Evolutionary conservation across 139 green algal genomes (phyloP), one percentile per base, ranked within the genome.

Genomic region (Picochlorum sp.): DNA sequence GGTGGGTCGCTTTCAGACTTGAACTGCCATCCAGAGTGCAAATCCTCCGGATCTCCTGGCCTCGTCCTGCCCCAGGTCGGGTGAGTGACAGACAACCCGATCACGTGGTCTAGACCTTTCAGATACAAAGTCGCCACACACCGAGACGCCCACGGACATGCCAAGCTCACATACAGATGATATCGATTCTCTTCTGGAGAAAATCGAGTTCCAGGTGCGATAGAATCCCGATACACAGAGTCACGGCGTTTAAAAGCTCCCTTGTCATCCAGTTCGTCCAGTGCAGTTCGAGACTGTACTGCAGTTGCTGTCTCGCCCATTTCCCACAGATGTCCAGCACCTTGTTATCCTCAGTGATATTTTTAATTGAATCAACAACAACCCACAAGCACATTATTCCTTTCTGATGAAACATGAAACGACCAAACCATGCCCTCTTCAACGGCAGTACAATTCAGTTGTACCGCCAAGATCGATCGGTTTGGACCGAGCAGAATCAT

Each of bases 131-230:
- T 64, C 0, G 81, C 70, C 18, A 94, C 49, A 30, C 71, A 83
- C 13, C 93, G 69, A 47, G 41, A 78, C 0, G 93, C 93, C 89
- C 90, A 99, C 20, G 93, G 93, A 57, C 93, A 99, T 1, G 88
- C 90, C 25, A 88, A 82, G 10, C 74, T 82, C n/a, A 99, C 74
- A 70, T 96, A 97, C 31, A 99, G 80, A 59, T 96, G 85, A 68
- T 98, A 99, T 8, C 93, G 74, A 9, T 67, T 77, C 53, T 75
- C 80, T 68, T 85, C 82, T 1, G 78, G 70, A 30, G 65, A 54
- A 10, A 84, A 85, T 3, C 49, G 14, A 3, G 49, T 57, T 1
- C 76, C 82, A 24, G 62, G 56, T 13, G 73, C 41, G 14, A 91
- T 71, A 10, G 41, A 56, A 33, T 81, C 62, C 1, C 82, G 51